Evolutionary conservation across 768 basidiomycete genomes (phyloP).

Genomic region (Lentinula boryana): DNA sequence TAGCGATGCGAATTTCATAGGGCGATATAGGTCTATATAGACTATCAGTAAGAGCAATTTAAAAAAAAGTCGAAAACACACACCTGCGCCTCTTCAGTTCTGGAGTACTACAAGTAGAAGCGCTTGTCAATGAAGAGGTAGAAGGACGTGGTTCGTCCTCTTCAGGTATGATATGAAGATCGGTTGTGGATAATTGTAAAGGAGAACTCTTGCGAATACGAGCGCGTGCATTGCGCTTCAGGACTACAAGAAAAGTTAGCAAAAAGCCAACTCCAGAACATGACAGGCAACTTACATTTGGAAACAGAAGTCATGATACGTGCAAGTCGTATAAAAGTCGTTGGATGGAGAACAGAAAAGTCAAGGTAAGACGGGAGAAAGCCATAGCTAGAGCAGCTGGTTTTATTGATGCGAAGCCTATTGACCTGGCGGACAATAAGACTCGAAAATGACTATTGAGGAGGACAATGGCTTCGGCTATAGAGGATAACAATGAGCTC

Average conservation of each 20-base stretch:
- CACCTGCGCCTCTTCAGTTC: slow-evolving; percentile 15
- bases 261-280: not conserved
- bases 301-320: slow-evolving; percentile 4
- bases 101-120: slow-evolving; percentile 13
- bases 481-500: not conserved
- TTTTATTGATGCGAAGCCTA: not conserved
- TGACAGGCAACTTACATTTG: not conserved
- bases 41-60: slow-evolving; percentile 11
- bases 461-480: slow-evolving; percentile 1
- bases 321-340: slow-evolving; percentile 1
- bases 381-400: not conserved
- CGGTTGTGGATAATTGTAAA: slow-evolving; percentile 2
- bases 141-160: slow-evolving; percentile 8
- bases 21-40: slow-evolving; percentile 9
- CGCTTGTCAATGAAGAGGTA: slow-evolving; percentile 10
- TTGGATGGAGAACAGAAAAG: not conserved
- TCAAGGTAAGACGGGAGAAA: not conserved
- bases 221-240: not conserved
- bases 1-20: slow-evolving; percentile 2
- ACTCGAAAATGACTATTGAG: not conserved
- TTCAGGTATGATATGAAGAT: slow-evolving; percentile 18
- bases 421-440: not conserved
- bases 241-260: not conserved
- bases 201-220: slow-evolving; percentile 1
- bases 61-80: slow-evolving; percentile 3